Evolutionary conservation across 176 grass and related monocot species (phyloP).

Genomic region (Phyllostachys edulis): DNA sequence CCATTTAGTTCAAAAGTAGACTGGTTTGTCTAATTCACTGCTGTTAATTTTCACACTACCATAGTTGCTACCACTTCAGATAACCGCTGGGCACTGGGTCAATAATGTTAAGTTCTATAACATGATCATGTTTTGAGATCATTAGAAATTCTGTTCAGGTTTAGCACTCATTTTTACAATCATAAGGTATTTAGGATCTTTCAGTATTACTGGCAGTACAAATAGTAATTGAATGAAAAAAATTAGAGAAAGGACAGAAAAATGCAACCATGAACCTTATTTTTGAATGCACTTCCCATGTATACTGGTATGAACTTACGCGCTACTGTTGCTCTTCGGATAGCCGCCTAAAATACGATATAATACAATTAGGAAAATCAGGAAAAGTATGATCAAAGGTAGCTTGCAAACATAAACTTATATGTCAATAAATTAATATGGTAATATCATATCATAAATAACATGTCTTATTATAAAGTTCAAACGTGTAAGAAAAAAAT

Average conservation of each 20-base stretch:
- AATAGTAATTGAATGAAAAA: slow-evolving; percentile 4
- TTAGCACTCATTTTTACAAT: slow-evolving; percentile 1
- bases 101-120: not conserved
- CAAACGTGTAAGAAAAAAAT: slow-evolving; percentile 4
- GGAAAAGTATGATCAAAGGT: not conserved
- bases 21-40: not conserved
- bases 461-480: not conserved
- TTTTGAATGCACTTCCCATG: slow-evolving; percentile 99
- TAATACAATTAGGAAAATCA: not conserved
- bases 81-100: not conserved
- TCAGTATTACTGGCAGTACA: not conserved
- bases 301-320: slow-evolving; percentile 92
- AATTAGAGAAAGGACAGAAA: not conserved
- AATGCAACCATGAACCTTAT: slow-evolving; percentile 65
- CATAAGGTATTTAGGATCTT: slow-evolving; percentile 2
- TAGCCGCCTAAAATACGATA: slow-evolving; percentile 50
- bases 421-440: not conserved
- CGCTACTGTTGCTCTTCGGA: slow-evolving; percentile 81
- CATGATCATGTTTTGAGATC: not conserved
- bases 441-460: not conserved
- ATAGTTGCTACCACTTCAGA: not conserved
- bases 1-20: not conserved
- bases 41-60: not conserved
- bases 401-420: slow-evolving; percentile 6
- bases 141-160: not conserved